Percentiles rank a stretch among this genome's conserved stretches.
These are phyloP conservation scores for Babesia ovis DNA, from an alignment of 169 alveolate genomes.

Conservation along the genomic window DNA sequence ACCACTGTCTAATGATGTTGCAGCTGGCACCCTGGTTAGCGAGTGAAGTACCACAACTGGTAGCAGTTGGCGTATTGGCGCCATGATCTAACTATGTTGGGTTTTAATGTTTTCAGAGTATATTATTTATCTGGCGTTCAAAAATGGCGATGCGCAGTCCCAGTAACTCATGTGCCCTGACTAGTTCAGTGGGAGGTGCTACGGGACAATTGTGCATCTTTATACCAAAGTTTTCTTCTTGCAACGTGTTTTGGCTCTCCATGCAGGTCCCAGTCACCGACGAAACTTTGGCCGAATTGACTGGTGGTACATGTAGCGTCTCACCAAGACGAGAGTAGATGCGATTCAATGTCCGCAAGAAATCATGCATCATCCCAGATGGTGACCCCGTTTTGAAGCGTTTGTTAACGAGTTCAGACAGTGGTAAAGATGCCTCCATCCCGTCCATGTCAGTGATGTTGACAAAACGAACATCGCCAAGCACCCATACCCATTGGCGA, in stretches of 20 bases:
- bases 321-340: neutral
- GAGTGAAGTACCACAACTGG: slow-evolving; percentile 92
- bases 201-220: neutral
- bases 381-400: neutral
- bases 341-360: neutral
- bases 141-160: slow-evolving; percentile 3
- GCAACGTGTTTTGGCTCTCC: too few species aligned
- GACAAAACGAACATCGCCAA: slow-evolving; percentile 4
- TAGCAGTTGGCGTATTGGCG: slow-evolving; percentile 51
- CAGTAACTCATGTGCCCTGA: neutral
- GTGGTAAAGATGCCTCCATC: neutral
- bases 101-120: neutral
- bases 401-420: neutral
- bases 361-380: neutral
- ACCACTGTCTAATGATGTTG: neutral
- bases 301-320: neutral
- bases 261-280: too few species aligned
- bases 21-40: slow-evolving; percentile 98
- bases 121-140: neutral
- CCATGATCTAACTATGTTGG: neutral
- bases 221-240: neutral
- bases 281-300: too few species aligned
- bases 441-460: slow-evolving; percentile 20
- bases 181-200: neutral
- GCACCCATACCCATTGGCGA: neutral